Conservation (phyloP, 2,329 filamentous ascomycete genomes). For the Penicillium digitatum region DNA sequence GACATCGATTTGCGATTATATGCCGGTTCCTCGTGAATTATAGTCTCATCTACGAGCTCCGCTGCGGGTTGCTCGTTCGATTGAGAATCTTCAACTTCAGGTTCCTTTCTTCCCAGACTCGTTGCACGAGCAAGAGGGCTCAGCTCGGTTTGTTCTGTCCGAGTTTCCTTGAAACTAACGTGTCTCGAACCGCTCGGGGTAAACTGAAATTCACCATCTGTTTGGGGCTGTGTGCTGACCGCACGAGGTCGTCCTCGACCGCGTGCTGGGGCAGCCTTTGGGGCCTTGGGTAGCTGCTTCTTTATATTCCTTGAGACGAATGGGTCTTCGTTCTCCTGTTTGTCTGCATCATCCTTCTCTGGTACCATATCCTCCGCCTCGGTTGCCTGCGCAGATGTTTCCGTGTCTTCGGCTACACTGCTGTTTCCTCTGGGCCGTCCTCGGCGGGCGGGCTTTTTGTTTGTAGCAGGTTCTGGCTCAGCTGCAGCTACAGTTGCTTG, state of each 20-base stretch:
- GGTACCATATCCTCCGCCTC: constrained; percentile 40
- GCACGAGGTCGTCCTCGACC: constrained; percentile 26
- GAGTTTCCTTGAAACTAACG: constrained; percentile 18
- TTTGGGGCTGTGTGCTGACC: constrained; percentile 26
- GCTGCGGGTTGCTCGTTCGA: constrained; percentile 30
- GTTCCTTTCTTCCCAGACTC: constrained; percentile 16
- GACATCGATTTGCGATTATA: constrained; percentile 24
- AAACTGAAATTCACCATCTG: constrained; percentile 43
- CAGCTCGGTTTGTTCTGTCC: constrained; percentile 18
- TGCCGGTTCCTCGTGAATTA: constrained; percentile 24
- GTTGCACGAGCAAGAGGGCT: constrained; percentile 16
- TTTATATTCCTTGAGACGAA: constrained; percentile 25
- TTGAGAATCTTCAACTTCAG: constrained; percentile 21
- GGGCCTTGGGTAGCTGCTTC: not conserved
- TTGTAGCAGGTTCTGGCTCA: constrained; percentile 11
- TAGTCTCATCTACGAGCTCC: constrained; percentile 35
- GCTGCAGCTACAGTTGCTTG: constrained; percentile 11
- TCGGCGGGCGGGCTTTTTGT: constrained; percentile 20
- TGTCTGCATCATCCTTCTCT: constrained; percentile 27
- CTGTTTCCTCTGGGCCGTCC: constrained; percentile 34
- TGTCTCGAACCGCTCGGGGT: constrained; percentile 33
- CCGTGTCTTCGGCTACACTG: constrained; percentile 23
- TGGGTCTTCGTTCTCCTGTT: constrained; percentile 20
- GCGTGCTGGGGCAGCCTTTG: constrained; percentile 14
- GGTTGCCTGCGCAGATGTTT: constrained; percentile 35